Base-by-base conservation (phyloP, 1,284 basidiomycete genomes). In the Hymenochaete sp. region DNA sequence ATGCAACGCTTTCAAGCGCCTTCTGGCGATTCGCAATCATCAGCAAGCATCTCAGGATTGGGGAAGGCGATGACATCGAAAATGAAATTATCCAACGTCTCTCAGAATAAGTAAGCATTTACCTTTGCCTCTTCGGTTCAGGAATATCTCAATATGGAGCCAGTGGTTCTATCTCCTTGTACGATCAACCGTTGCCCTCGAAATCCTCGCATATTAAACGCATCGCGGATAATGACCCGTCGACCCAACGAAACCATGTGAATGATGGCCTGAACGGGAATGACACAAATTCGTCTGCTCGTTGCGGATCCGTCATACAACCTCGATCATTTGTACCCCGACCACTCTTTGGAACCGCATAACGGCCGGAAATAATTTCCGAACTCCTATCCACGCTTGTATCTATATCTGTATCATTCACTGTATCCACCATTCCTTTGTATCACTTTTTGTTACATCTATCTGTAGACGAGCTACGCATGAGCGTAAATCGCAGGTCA, bases 101-200 rank as follows among this genome's bases (percentile, higher is more conserved):
- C 45, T 6, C 36, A 47, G 28, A 44, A 43, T 37, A 33, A 45
- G 49, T 51, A 42, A 37, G 49, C 47, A 37, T 19, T 14, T 26
- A 31, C 25, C n/a, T 16, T 35, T 14, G 29, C 32, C 28, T 24
- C 33, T 21, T 44, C 31, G 25, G 9, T 21, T 43, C 49, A 44
- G 35, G 37, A 42, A 51, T 40, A 46, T 44, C 49, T 51, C 45
- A 51, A 47, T 47, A 51, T 33, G 36, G 37, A 51, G 25, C 49
- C 47, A 45, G 8, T 38, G 38, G 38, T 38, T 24, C 11, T 35
- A 5, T n/a, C 42, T 33, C 41, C 41, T n/a, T n/a, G 22, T 21
- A 38, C 41, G 18, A 16, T 26, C 8, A 11, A 6, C 14, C 33
- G n/a, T n/a, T n/a, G n/a, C n/a, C n/a, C n/a, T n/a, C n/a, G n/a